Evolutionary conservation across 1,284 basidiomycete species (phyloP), one percentile per base, ranked within the genome.

Genomic region (Trametes pubescens): DNA sequence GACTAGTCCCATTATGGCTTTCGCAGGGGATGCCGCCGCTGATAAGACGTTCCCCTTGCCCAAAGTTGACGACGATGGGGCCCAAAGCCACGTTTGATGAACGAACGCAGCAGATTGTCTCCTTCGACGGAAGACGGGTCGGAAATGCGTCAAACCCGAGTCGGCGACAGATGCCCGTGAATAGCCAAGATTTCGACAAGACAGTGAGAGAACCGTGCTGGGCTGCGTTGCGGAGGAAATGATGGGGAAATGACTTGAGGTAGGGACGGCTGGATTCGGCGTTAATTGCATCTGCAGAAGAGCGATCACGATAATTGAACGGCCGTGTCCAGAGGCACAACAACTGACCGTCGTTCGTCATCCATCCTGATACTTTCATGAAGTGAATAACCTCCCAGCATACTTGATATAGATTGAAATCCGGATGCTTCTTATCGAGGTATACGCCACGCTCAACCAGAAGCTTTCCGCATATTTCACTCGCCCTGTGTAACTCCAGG

Each of bases 101-200:
- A 10, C 51, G 59, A 35, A 65, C 55, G 11, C 59, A 61, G 34
- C 59, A 65, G 37, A 61, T 26, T 2, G 48, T 35, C 14, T 51
- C 44, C 16, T 29, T 24, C 13, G 14, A 35, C 29, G 54, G 37
- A 3, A 22, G 54, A 22, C 22, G 26, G 4, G 87, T 74, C 0
- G 88, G 83, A 16, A 78, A 80, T 0, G 86, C 85, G 9, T 71
- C 65, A 10, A 89, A 75, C 34, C 82, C 85, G 0, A 89, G 74
- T 21, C 84, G 79, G 18, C 79, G 78, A 10, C 80, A 79, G 51
- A 90, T 74, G 7, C 81, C 79, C 9, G 86, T 80, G 66, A 89
- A 90, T 26, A 87, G 71, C 73, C 84, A 87, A 43, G 85, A 83
- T 37, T 89, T 77, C 4, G 85, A 85, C 57, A 90, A 46, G 80